Conservation (phyloP, 768 basidiomycete species). For the Zangia roseola region DNA sequence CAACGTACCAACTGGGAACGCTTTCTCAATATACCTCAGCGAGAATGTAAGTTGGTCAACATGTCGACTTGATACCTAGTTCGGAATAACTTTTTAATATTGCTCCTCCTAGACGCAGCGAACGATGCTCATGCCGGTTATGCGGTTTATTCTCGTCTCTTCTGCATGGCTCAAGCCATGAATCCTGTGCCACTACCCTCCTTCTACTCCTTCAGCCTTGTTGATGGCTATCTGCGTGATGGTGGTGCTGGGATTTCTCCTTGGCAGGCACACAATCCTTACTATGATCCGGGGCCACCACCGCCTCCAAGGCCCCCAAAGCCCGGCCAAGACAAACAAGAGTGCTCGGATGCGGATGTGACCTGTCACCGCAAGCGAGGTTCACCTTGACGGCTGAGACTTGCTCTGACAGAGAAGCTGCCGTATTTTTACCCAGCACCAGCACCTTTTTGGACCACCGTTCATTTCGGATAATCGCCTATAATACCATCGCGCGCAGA, state of each 20-base stretch:
- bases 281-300: slow-evolving; percentile 71
- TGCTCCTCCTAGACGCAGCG: slow-evolving; percentile 52
- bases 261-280: slow-evolving; percentile 62
- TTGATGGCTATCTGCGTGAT: slow-evolving; percentile 47
- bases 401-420: background rate
- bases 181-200: slow-evolving; percentile 30
- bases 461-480: background rate
- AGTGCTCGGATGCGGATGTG: background rate
- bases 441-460: background rate
- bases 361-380: background rate
- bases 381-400: background rate
- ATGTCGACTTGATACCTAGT: background rate
- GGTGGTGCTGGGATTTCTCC: slow-evolving; percentile 27
- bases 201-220: slow-evolving; percentile 59
- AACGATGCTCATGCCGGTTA: slow-evolving; percentile 72
- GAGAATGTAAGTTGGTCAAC: slow-evolving; percentile 51
- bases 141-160: slow-evolving; percentile 47
- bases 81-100: slow-evolving; percentile 8
- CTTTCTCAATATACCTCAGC: slow-evolving; percentile 43
- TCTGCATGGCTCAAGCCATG: slow-evolving; percentile 39
- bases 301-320: slow-evolving; percentile 46
- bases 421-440: background rate
- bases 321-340: slow-evolving; percentile 3
- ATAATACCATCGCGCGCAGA: background rate
- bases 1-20: slow-evolving; percentile 72